These are phyloP conservation scores for Oxyria digyna DNA, from an alignment of 148 eudicot species.

Conservation along the genomic window DNA sequence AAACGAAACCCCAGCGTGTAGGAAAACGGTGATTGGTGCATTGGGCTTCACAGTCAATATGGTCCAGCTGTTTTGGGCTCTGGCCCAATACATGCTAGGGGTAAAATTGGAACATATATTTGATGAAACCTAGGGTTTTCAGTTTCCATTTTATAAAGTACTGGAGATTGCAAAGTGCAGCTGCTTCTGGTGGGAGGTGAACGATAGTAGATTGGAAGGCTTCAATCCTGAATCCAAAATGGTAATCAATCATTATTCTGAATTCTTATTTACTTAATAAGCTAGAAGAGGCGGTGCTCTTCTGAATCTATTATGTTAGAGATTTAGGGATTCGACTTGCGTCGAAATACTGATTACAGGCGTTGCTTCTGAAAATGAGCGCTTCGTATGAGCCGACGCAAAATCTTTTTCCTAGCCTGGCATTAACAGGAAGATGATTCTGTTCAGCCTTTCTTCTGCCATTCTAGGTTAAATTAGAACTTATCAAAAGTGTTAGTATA, in stretches of 20 bases:
- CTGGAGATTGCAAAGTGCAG: neutral
- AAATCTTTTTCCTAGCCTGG: constrained; percentile 9
- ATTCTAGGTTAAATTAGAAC: neutral
- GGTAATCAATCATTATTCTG: neutral
- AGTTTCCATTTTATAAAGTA: neutral
- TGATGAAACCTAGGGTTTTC: neutral
- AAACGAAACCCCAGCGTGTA: no score
- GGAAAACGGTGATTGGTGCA: no score
- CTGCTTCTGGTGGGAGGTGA: neutral
- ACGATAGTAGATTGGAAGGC: neutral
- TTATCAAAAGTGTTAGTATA: neutral
- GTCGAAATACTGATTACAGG: constrained; percentile 26
- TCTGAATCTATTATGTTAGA: neutral
- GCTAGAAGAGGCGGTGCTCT: neutral
- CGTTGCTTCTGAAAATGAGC: neutral
- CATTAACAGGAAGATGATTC: neutral
- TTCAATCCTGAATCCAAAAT: neutral
- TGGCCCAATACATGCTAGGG: neutral
- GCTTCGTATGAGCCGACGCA: constrained; percentile 21
- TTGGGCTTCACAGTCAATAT: neutral
- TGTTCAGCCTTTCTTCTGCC: neutral
- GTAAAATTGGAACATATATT: neutral
- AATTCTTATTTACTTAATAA: neutral
- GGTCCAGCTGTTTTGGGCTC: neutral
- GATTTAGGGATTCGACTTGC: neutral